These are phyloP conservation scores for Leccinum boreale DNA, from an alignment of 768 basidiomycete genomes.

Conservation along the genomic window DNA sequence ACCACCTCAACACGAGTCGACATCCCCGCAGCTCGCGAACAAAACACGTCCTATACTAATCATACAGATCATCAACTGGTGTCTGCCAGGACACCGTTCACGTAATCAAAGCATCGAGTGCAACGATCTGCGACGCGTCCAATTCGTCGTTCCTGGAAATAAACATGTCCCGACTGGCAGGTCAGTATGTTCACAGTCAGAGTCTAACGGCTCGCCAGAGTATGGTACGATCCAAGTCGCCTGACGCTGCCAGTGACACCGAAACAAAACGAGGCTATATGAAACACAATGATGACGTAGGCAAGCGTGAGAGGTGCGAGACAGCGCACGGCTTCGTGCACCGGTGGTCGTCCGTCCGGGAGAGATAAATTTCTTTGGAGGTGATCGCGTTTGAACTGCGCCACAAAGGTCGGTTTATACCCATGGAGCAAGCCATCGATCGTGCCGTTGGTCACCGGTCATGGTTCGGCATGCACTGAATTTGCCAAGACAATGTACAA, in stretches of 20 bases:
- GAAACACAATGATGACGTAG: constrained; percentile 9
- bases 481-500: constrained; percentile 2
- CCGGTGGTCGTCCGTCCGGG: constrained; percentile 8
- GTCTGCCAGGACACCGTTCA: background rate
- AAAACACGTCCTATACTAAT: background rate
- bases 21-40: constrained; percentile 1
- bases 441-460: background rate
- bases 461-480: background rate
- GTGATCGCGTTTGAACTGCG: background rate
- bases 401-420: constrained; percentile 7
- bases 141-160: background rate
- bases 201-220: background rate
- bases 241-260: too few species aligned
- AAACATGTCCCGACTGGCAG: background rate
- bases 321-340: constrained; percentile 17
- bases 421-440: constrained; percentile 15
- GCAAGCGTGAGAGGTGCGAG: constrained; percentile 11
- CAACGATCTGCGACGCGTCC: background rate
- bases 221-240: background rate
- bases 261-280: background rate
- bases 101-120: background rate
- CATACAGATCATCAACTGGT: background rate
- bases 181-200: background rate
- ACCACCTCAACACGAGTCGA: constrained; percentile 4
- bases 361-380: constrained; percentile 8